Conservation (phyloP, 1,284 basidiomycete genomes). For the Apiotrichum gracile region DNA sequence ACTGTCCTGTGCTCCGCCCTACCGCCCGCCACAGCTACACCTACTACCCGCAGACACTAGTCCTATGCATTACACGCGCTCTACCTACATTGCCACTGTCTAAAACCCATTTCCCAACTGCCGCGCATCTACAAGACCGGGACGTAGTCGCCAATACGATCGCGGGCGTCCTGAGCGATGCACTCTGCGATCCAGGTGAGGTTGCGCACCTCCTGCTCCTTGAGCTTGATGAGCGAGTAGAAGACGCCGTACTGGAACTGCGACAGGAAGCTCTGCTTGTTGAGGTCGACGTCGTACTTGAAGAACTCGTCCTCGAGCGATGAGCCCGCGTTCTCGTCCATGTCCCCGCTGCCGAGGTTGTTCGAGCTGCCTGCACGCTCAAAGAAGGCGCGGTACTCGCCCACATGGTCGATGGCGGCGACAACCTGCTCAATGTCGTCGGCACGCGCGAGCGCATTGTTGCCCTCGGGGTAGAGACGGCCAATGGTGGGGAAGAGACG, state of each 20-base stretch:
- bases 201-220: constrained; percentile 98
- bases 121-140: constrained; percentile 54
- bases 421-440: constrained; percentile 95
- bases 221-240: constrained; percentile 91
- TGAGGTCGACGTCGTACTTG: constrained; percentile 83
- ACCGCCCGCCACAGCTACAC: too few relatives aligned
- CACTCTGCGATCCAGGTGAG: constrained; percentile 97
- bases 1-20: too few relatives aligned
- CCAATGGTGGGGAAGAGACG: constrained; percentile 92
- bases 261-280: constrained; percentile 89
- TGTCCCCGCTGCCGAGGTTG: constrained; percentile 14
- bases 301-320: constrained; percentile 92
- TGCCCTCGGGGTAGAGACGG: constrained; percentile 89
- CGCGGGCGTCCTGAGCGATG: constrained; percentile 81
- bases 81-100: background rate
- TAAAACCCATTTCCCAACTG: background rate
- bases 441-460: constrained; percentile 86
- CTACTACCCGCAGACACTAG: too few relatives aligned
- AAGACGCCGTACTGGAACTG: constrained; percentile 92
- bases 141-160: constrained; percentile 89
- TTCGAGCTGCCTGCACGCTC: constrained; percentile 51
- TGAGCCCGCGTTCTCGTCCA: constrained; percentile 41
- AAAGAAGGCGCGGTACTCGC: constrained; percentile 90
- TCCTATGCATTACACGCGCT: background rate
- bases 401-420: constrained; percentile 74